Base-by-base conservation (phyloP, 2,329 filamentous ascomycete species). In the Hypoxylon sp. region DNA sequence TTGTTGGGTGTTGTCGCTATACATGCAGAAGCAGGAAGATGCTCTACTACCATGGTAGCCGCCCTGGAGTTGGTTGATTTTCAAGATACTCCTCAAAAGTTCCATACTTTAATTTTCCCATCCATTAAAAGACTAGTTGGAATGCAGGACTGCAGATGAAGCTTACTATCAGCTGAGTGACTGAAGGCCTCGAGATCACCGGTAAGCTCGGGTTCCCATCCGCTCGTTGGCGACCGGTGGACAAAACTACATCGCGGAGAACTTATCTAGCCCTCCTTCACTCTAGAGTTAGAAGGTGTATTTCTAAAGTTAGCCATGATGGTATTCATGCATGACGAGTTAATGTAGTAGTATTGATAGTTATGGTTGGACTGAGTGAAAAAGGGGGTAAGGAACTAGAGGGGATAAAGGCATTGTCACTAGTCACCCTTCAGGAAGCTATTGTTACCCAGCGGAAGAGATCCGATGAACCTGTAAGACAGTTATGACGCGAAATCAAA, bases 121-220 rank as follows among this genome's bases (percentile, higher is more conserved):
- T 63, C 48, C 51, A 38, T 55, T 21, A 51, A 50, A 51, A 46
- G 32, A 34, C 48, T 51, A 21, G 5, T 17, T 23, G 11, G 25
- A 50, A 63, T 67, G 65, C 46, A 63, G 17, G 32, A 48, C 21
- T 56, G 17, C 21, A 52, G 10, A 30, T 57, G 52, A 65, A 60
- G 67, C 67, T 69, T 69, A 69, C 67, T 69, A 67, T 57, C 63
- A 58, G 34, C 17, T 34, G 25, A 19, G 58, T 46, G n/a, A 52
- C 23, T 17, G 32, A 60, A 21, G 36, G 11, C 41, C 13, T 45
- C 23, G 41, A 56, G 36, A 45, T 19, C 3, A 36, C 17, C 52
- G 48, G 48, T 17, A 38, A 5, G 17, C 7, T 41, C 51, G 60
- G 60, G 11, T 58, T 58, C 36, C 30, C 17, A 58, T 48, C 63